Evolutionary conservation across 1,284 basidiomycete genomes (phyloP).

Genomic region (Sporisorium reilianum): DNA sequence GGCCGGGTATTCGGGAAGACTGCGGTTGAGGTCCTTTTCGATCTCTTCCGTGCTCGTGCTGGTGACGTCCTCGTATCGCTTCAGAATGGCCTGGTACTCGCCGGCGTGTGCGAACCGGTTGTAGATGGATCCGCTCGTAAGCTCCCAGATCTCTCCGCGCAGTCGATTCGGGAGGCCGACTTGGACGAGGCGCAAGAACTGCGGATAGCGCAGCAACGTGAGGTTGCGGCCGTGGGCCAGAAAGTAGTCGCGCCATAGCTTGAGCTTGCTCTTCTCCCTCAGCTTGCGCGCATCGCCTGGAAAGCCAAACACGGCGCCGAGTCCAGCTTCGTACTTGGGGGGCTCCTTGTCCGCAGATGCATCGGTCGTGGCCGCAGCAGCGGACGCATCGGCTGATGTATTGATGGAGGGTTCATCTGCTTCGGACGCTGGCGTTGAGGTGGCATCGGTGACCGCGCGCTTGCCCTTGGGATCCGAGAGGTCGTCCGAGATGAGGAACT

Average conservation of each 20-base stretch:
- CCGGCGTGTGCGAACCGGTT: conserved; percentile 90
- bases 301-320: conserved; percentile 67
- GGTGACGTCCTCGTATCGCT: conserved; percentile 82
- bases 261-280: conserved; percentile 95
- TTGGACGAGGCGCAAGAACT: conserved; percentile 94
- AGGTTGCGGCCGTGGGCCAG: conserved; percentile 85
- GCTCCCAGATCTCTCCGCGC: conserved; percentile 98
- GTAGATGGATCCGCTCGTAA: conserved; percentile 89
- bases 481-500: conserved; percentile 77
- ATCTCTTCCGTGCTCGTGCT: conserved; percentile 97
- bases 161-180: conserved; percentile 95
- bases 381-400: conserved; percentile 7
- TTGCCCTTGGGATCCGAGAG: conserved; percentile 71
- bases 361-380: conserved; percentile 17
- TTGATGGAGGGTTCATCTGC: conserved; percentile 12
- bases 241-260: conserved; percentile 90
- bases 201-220: conserved; percentile 92
- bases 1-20: conserved; percentile 67
- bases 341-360: conserved; percentile 32
- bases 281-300: conserved; percentile 68
- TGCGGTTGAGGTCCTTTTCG: conserved; percentile 94
- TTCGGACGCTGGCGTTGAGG: conserved; percentile 28
- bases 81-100: conserved; percentile 82
- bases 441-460: conserved; percentile 26
- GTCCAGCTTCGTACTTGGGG: conserved; percentile 55